phyloP scores from a whole-genome alignment of 371 early-diverging fungal species.

The Mucor mucedo region DNA sequence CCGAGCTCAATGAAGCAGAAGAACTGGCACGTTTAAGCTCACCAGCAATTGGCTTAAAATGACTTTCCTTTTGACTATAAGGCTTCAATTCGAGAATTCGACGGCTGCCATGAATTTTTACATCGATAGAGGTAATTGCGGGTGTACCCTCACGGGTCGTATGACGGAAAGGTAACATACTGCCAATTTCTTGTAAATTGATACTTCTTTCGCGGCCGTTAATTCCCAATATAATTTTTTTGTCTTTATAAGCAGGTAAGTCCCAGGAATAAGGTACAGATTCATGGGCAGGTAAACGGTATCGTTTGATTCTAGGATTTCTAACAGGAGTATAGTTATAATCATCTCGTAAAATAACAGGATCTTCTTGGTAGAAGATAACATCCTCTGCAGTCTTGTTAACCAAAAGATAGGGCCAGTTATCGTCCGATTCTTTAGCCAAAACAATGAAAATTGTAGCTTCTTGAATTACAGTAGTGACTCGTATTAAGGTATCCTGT shows the following conservation, averaged over 20 bases:
- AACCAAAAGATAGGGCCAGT: slow-evolving; percentile 93
- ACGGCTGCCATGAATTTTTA: slow-evolving; percentile 81
- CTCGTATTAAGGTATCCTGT: slow-evolving; percentile 73
- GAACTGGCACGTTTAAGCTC: slow-evolving; percentile 9
- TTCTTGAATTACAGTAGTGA: slow-evolving; percentile 80
- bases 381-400: slow-evolving; percentile 86
- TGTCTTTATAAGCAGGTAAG: slow-evolving; percentile 79
- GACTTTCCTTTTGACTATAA: slow-evolving; percentile 68
- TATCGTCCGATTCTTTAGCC: slow-evolving; percentile 67
- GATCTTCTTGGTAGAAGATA: slow-evolving; percentile 77
- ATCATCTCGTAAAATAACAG: slow-evolving; percentile 41
- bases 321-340: slow-evolving; percentile 29
- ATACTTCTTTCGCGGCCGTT: slow-evolving; percentile 78
- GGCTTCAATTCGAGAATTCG: slow-evolving; percentile 81
- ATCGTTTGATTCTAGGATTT: slow-evolving; percentile 47
- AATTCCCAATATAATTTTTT: slow-evolving; percentile 74
- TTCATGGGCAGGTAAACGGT: slow-evolving; percentile 67
- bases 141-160: slow-evolving; percentile 41
- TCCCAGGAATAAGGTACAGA: slow-evolving; percentile 95
- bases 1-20: slow-evolving; percentile 26
- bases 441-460: slow-evolving; percentile 91
- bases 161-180: slow-evolving; percentile 82
- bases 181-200: slow-evolving; percentile 91
- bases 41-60: slow-evolving; percentile 55
- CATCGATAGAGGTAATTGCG: slow-evolving; percentile 79